Evolutionary conservation across 2,329 filamentous ascomycete species (phyloP).

Genomic region (Akanthomyces dipterigenus): DNA sequence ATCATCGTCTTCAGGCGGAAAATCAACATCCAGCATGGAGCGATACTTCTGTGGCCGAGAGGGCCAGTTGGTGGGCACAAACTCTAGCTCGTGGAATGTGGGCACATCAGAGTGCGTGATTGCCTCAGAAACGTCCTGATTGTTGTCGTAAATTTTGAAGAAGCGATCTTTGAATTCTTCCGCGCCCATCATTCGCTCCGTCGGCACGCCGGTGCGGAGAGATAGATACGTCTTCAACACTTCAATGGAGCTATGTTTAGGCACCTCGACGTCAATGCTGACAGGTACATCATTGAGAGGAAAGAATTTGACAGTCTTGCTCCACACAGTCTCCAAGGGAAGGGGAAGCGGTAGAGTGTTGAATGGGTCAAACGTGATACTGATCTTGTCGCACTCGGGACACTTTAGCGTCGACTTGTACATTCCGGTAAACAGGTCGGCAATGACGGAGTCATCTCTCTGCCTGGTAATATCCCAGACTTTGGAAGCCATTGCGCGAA

Average conservation of each 20-base stretch:
- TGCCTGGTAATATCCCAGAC: conserved; percentile 90
- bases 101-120: conserved; percentile 61
- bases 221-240: conserved; percentile 64
- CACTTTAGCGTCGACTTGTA: conserved; percentile 97
- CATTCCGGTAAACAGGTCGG: conserved; percentile 92
- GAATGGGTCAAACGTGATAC: conserved; percentile 97
- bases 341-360: conserved; percentile 89
- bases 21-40: conserved; percentile 43
- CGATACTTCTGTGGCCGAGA: conserved; percentile 39
- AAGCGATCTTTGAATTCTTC: conserved; percentile 81
- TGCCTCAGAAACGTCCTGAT: conserved; percentile 59
- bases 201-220: conserved; percentile 57
- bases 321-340: conserved; percentile 79
- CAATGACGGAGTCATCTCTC: conserved; percentile 90
- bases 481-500: conserved; percentile 76
- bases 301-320: conserved; percentile 66
- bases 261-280: conserved; percentile 69
- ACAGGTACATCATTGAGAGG: conserved; percentile 67
- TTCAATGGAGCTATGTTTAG: conserved; percentile 66
- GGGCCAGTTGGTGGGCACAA: conserved; percentile 70
- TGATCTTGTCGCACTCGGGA: conserved; percentile 85
- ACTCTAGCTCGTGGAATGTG: conserved; percentile 71
- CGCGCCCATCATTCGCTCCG: conserved; percentile 64
- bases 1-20: conserved; percentile 47
- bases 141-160: conserved; percentile 78